Percentiles rank a stretch among this genome's conserved stretches.
Evolutionary conservation across 78 protist species (phyloP).

Genomic region (Dictyostelium purpureum): DNA sequence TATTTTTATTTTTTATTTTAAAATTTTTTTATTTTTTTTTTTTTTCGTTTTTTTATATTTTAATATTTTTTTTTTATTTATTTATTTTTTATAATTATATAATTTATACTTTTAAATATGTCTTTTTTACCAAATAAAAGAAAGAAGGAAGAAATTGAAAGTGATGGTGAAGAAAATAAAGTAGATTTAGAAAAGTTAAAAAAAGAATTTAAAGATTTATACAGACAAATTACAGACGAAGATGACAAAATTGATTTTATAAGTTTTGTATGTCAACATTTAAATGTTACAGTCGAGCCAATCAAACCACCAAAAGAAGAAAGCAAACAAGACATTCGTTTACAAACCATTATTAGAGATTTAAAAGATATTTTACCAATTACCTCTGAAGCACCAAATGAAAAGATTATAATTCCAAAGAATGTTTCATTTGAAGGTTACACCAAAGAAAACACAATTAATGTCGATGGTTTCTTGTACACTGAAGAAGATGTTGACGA

Average conservation of each 20-base stretch:
- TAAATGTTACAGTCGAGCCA: slow-evolving; percentile 27
- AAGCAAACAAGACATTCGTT: slow-evolving; percentile 5
- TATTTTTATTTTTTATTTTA: too few species aligned
- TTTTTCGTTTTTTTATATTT: slow-evolving; percentile 3
- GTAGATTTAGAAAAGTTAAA: slow-evolving; percentile 10
- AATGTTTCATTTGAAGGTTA: slow-evolving; percentile 57
- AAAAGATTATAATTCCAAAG: slow-evolving; percentile 60
- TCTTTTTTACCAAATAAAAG: slow-evolving; percentile 3
- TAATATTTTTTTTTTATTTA: neutral
- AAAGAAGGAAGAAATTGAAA: slow-evolving; percentile 18
- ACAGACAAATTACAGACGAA: slow-evolving; percentile 8
- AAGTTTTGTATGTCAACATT: slow-evolving; percentile 51
- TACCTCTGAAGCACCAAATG: slow-evolving; percentile 11
- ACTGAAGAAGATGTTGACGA: slow-evolving; percentile 72
- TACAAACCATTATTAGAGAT: slow-evolving; percentile 52
- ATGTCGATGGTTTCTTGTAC: slow-evolving; percentile 65
- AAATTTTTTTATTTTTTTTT: neutral
- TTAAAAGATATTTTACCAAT: slow-evolving; percentile 48
- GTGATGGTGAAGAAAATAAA: neutral
- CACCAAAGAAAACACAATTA: slow-evolving; percentile 61
- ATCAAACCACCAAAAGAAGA: neutral
- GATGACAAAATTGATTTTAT: slow-evolving; percentile 35
- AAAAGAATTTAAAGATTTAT: slow-evolving; percentile 21
- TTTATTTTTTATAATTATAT: neutral
- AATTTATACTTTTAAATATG: neutral